A percentile compares a stretch with the other conserved stretches of the same genome.
phyloP scores from a whole-genome alignment of 352 stramenopile genomes.

The Pythium grandisporangium region DNA sequence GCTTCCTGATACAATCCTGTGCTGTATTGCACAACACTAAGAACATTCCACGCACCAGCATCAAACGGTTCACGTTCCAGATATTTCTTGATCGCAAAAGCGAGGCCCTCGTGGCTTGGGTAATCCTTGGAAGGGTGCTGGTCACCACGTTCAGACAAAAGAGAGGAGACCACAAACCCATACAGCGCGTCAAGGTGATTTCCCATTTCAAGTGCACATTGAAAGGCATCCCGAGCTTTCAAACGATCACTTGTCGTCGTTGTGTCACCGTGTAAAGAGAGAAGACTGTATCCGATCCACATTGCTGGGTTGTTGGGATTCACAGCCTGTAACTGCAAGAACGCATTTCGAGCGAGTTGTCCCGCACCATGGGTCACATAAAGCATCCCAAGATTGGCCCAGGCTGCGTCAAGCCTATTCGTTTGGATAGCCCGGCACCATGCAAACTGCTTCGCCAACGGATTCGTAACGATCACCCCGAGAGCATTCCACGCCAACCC shows the following conservation, averaged over 20 bases:
- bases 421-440: slow-evolving; percentile 64
- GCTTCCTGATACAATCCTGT: slow-evolving; percentile 36
- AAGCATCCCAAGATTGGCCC: slow-evolving; percentile 81
- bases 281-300: slow-evolving; percentile 83
- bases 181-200: slow-evolving; percentile 68
- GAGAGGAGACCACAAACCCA: slow-evolving; percentile 29
- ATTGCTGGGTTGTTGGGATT: slow-evolving; percentile 77
- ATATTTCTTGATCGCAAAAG: slow-evolving; percentile 79
- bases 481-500: slow-evolving; percentile 74
- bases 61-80: slow-evolving; percentile 65
- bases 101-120: slow-evolving; percentile 22
- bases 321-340: slow-evolving; percentile 76
- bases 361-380: slow-evolving; percentile 34
- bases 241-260: slow-evolving; percentile 21
- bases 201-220: slow-evolving; percentile 64
- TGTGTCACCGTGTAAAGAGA: slow-evolving; percentile 37
- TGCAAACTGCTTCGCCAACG: slow-evolving; percentile 72
- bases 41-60: slow-evolving; percentile 41
- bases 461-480: slow-evolving; percentile 42
- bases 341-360: slow-evolving; percentile 57
- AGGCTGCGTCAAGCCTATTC: slow-evolving; percentile 51
- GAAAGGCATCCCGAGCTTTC: slow-evolving; percentile 64
- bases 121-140: slow-evolving; percentile 7
- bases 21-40: slow-evolving; percentile 53
- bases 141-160: slow-evolving; percentile 16